Conservation (phyloP, 495 filamentous ascomycete genomes). For the Penicillium dipodomyicola region DNA sequence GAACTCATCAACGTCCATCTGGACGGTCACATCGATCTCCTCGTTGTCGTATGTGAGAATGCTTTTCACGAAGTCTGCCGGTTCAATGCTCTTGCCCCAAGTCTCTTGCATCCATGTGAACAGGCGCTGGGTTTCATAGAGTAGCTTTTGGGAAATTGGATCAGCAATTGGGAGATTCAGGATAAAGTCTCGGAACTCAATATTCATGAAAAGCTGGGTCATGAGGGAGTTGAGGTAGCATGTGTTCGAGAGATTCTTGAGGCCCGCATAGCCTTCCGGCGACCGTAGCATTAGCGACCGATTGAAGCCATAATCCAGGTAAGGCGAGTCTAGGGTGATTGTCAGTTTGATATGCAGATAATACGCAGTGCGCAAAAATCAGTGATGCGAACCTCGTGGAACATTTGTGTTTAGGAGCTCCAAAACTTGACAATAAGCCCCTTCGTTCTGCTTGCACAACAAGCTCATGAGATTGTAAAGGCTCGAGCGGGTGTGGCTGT, state of each 20-base stretch:
- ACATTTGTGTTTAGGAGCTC: constrained; percentile 52
- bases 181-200: constrained; percentile 82
- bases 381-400: constrained; percentile 40
- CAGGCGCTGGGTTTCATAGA: constrained; percentile 73
- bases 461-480: constrained; percentile 62
- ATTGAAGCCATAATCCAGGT: constrained; percentile 60
- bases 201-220: constrained; percentile 96
- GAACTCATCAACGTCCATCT: constrained; percentile 99
- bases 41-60: constrained; percentile 82
- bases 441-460: constrained; percentile 54
- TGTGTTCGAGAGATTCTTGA: constrained; percentile 90
- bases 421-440: constrained; percentile 51
- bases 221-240: constrained; percentile 97
- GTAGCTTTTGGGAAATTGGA: constrained; percentile 57
- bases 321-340: constrained; percentile 43
- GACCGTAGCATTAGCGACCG: constrained; percentile 67
- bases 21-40: constrained; percentile 79
- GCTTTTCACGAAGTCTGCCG: constrained; percentile 65
- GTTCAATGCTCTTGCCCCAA: constrained; percentile 67
- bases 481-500: constrained; percentile 56
- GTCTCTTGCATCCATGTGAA: constrained; percentile 87
- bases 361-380: not conserved
- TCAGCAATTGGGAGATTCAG: constrained; percentile 60
- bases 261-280: constrained; percentile 73
- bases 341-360: not conserved